Conservation (phyloP, 306 rosid species). For the Begonia peltatifolia region DNA sequence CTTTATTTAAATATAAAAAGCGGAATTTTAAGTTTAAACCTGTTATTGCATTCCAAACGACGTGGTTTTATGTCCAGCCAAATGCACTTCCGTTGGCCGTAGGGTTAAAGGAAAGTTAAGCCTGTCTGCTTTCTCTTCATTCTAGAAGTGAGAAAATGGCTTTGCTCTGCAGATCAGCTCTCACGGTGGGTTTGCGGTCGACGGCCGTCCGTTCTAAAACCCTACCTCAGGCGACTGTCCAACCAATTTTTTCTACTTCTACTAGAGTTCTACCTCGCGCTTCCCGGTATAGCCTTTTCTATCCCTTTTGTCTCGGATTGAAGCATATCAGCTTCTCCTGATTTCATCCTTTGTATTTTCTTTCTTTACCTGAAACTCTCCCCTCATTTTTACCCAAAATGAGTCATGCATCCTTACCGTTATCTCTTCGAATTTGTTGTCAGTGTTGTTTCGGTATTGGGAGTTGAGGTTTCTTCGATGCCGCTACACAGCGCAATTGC, state of each 20-base stretch:
- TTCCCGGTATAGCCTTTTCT: conserved; percentile 28
- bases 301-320: not conserved
- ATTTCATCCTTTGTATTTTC: too few relatives aligned
- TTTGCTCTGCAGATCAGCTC: conserved; percentile 42
- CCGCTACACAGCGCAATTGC: conserved; percentile 90
- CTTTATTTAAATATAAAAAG: too few relatives aligned
- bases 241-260: conserved; percentile 25
- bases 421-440: not conserved
- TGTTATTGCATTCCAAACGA: too few relatives aligned
- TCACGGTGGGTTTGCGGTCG: conserved; percentile 35
- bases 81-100: too few relatives aligned
- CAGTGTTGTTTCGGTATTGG: conserved; percentile 51
- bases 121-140: too few relatives aligned
- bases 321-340: too few relatives aligned
- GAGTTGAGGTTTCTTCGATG: conserved; percentile 59
- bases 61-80: too few relatives aligned
- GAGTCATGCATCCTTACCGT: too few relatives aligned
- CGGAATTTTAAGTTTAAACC: too few relatives aligned
- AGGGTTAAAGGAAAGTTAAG: too few relatives aligned
- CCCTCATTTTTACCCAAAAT: too few relatives aligned
- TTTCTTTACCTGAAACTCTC: too few relatives aligned
- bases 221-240: conserved; percentile 19
- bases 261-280: conserved; percentile 28
- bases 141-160: conserved; percentile 4
- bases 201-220: conserved; percentile 33